Evolutionary conservation across 495 filamentous ascomycete genomes (phyloP), one percentile per base, ranked within the genome.

Genomic region (Cetradonia linearis): DNA sequence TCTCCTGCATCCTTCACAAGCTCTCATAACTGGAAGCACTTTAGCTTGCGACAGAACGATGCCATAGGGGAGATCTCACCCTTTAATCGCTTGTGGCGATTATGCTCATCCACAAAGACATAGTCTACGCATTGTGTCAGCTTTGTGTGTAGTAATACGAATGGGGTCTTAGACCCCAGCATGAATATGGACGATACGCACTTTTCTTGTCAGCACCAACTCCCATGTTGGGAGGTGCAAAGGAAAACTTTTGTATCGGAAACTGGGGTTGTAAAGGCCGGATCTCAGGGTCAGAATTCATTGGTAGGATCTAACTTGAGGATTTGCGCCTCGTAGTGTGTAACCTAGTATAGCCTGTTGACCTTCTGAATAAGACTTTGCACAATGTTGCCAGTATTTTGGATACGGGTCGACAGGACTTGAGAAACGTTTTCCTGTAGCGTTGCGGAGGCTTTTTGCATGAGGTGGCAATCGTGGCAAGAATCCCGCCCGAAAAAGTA

Each of bases 21-120:
- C 93, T 73, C 93, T 86, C 92, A 97, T 97, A 53, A 99, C 93
- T 96, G 70, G n/a, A 6, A 64, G 54, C 16, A 36, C 27, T 57
- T n/a, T 48, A 59, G 49, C 65, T 27, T 31, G 5, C 0, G 20
- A 31, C 25, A n/a, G 44, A 53, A 18, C 23, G 6, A 23, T 5
- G 38, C 23, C 47, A 25, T 61, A 4, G 14, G 13, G 36, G 54
- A 33, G 63, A 55, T 38, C 74, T 62, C 82, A 95, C 91, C 91
- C 78, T 99, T 99, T 58, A 97, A 75, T 63, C 93, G 81, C 75
- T 96, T 96, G 74, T 99, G 93, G 48, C 93, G 84, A 73, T 97
- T 99, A 70, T 99, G 92, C 73, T 99, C 93, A 71, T 99, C 94
- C 55, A 99, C 93, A 67, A 99, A 99, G 50, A 99, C 93, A 87